Base-by-base conservation (phyloP, 1,284 basidiomycete genomes). In the Athelia sp. region DNA sequence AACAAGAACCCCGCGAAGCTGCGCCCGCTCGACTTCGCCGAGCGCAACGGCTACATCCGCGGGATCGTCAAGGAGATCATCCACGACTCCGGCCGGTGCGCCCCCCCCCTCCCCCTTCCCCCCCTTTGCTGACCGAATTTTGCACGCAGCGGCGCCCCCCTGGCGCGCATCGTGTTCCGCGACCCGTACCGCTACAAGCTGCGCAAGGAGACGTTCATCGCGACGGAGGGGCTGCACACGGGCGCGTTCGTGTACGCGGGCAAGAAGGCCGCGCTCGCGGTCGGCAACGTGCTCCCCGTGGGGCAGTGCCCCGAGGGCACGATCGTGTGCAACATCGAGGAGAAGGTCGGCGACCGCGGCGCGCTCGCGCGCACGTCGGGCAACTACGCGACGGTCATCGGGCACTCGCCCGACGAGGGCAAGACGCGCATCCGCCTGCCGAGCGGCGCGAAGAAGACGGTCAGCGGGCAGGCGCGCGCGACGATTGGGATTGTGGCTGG, bases 181-280 rank as follows among this genome's bases (percentile, higher is more conserved):
- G 97, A 99, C 76, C 96, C 96, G 52, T 99, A 99, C 88, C 91
- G 94, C 69, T 98, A 98, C 90, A 97, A 97, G 78, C 91, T 94
- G 74, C 91, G 91, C 72, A 83, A 87, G 67, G 96, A 99, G 77
- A 98, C 96, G 50, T 99, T 99, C 79, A 85, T 99, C 67, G 96
- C 96, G 52, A 96, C 96, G 50, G 97, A 99, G 75, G 96, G 96
- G 62, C 83, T 99, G 62, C 93, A 97, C 76, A 99, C 96, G 62
- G 96, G 96, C 64, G 91, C 93, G 52, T 99, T 98, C 74, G 87
- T 99, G 68, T 99, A 98, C 87, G 94, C 91, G 73, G 96, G 96
- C 67, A 98, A 98, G 82, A 98, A 98, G 78, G 97, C 96, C 46
- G 74, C 87, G 50, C 85, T 99, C 62, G 79, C 85, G 59, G 93